A percentile compares a stretch with the other conserved stretches of the same genome.
Evolutionary conservation across 768 basidiomycete genomes (phyloP).

Genomic region (Auriscalpium orientale): DNA sequence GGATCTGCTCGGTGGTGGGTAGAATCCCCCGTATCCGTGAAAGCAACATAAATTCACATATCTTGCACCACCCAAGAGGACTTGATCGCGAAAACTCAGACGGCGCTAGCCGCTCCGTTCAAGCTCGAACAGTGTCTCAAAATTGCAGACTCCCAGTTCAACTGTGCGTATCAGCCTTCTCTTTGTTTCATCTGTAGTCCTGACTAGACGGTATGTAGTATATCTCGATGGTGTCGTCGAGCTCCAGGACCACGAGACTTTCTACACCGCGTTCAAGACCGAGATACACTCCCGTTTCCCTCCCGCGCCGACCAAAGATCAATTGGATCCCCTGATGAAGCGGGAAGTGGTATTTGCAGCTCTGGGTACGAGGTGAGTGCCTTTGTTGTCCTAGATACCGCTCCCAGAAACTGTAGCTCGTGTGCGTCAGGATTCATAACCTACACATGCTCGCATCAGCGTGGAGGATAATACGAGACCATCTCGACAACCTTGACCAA

Average conservation of each 20-base stretch:
- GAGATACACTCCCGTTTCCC: slow-evolving; percentile 50
- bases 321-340: slow-evolving; percentile 4
- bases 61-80: slow-evolving; percentile 46
- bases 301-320: slow-evolving; percentile 3
- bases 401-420: no score
- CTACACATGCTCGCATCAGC: slow-evolving; percentile 74
- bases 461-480: slow-evolving; percentile 66
- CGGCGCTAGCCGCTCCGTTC: slow-evolving; percentile 59
- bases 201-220: slow-evolving; percentile 26
- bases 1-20: slow-evolving; percentile 66
- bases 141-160: slow-evolving; percentile 68
- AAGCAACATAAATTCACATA: not conserved
- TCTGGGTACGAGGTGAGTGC: slow-evolving; percentile 16
- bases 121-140: slow-evolving; percentile 52
- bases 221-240: slow-evolving; percentile 64
- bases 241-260: slow-evolving; percentile 59
- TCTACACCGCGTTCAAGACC: slow-evolving; percentile 45
- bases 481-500: slow-evolving; percentile 46
- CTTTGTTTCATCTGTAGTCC: not conserved
- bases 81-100: slow-evolving; percentile 47
- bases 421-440: slow-evolving; percentile 61
- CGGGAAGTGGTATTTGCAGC: slow-evolving; percentile 9
- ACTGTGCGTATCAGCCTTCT: slow-evolving; percentile 37
- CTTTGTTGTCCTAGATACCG: not conserved
- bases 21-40: not conserved